phyloP scores from a whole-genome alignment of 257 asterid genomes.

The Forsythia viridissima region DNA sequence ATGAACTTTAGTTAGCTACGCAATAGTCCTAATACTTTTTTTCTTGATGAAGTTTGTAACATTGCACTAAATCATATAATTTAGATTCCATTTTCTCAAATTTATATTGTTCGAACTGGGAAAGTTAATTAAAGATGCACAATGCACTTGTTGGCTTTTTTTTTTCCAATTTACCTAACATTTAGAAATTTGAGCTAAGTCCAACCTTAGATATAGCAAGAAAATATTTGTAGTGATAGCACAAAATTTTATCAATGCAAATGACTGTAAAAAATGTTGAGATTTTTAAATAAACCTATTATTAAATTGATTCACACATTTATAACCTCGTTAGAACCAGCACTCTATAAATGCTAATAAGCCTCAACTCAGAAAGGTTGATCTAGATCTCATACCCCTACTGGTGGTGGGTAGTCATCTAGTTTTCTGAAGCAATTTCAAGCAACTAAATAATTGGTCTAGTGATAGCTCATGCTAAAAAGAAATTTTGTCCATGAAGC shows the following conservation, averaged over 20 bases:
- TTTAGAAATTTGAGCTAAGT: not conserved
- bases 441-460: not conserved
- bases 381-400: not conserved
- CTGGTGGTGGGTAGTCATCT: not conserved
- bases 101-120: too few relatives aligned
- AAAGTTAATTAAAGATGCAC: too few relatives aligned
- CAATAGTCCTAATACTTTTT: too few relatives aligned
- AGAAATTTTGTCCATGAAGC: not conserved
- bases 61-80: too few relatives aligned
- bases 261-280: not conserved
- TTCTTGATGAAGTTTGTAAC: too few relatives aligned
- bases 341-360: not conserved
- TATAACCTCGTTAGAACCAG: not conserved
- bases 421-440: not conserved
- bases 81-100: too few relatives aligned
- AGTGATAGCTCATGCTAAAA: not conserved
- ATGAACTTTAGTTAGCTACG: too few relatives aligned
- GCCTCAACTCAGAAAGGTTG: not conserved
- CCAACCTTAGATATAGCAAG: not conserved
- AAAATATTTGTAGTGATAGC: not conserved
- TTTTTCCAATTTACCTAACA: slow-evolving; percentile 49
- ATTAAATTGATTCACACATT: not conserved
- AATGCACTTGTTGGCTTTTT: slow-evolving; percentile 37
- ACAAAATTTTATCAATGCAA: not conserved
- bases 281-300: not conserved